These are phyloP conservation scores for Musa schizocarpa DNA, from an alignment of 176 grass and related monocot species.

Conservation along the genomic window DNA sequence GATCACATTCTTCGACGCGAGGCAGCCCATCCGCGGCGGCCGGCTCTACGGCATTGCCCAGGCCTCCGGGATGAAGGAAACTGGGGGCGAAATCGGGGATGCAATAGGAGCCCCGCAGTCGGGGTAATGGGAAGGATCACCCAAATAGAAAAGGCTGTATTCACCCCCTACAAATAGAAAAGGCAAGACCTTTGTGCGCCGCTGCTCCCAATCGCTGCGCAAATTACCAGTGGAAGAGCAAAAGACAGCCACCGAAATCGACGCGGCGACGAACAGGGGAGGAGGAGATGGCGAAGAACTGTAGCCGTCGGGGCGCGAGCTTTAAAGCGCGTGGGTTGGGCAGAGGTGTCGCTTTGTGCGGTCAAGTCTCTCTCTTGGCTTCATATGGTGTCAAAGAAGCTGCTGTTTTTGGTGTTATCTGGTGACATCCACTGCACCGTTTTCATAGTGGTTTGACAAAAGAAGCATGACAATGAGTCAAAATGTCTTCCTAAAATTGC, in stretches of 20 bases:
- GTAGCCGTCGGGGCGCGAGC: not conserved
- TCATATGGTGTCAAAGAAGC: not conserved
- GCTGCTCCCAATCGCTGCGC: not conserved
- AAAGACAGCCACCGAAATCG: conserved; percentile 20
- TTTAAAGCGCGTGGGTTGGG: too few species aligned
- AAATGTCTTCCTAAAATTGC: not conserved
- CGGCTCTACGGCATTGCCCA: not conserved
- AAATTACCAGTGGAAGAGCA: not conserved
- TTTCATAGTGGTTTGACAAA: too few species aligned
- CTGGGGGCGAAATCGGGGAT: not conserved
- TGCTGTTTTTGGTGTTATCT: not conserved
- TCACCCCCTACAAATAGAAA: not conserved
- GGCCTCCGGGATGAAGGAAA: not conserved
- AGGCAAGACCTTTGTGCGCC: not conserved
- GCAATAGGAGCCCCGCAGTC: not conserved
- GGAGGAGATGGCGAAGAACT: not conserved
- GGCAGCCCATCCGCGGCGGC: conserved; percentile 57
- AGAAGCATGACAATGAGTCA: not conserved
- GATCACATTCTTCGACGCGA: conserved; percentile 68
- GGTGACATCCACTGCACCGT: too few species aligned
- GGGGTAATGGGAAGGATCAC: not conserved
- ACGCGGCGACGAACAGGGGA: conserved; percentile 3
- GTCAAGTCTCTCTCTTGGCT: not conserved
- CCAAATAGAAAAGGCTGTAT: not conserved
- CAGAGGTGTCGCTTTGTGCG: too few species aligned